Evolutionary conservation across 129 eudicot genomes (phyloP), one percentile per base, ranked within the genome.

Genomic region (Artemisia tridentata): DNA sequence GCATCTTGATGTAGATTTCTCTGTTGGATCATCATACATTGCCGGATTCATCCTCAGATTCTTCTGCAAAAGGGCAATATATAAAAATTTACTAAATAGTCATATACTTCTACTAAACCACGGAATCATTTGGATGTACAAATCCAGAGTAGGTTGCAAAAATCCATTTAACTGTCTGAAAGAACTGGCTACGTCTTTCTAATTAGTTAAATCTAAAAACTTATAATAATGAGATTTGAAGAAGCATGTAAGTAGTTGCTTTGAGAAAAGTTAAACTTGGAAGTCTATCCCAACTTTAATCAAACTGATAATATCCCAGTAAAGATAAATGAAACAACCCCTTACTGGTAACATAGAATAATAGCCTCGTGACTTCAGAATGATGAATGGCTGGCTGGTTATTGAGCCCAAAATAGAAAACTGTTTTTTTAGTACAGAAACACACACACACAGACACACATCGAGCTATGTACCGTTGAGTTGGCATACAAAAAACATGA

Each of bases 31-130:
- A 12, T 85, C 95, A 41, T 86, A 92, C 96, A 89, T 84, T 65
- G 78, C 11, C 7, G 96, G 98, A 68, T 86, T 88, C 95, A 89
- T 85, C 79, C 63, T 79, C 55, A 73, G 75, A 66, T 78, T 83
- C 71, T 78, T 81, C 95, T 89, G 77, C 67, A 55, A 55, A 78
- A 38, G 43, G 45, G 9, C 45, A 38, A 38, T n/a, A 13, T 63
- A 20, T 18, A n/a, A 45, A 45, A 18, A 31, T 27, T 38, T 73
- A 16, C 16, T 31, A 14, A 4, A 21, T 3, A 20, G 67, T 48
- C 20, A 49, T n/a, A 16, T 17, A 50, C 34, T 63, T 68, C 3
- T 31, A 48, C 20, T 21, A 46, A 66, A 21, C 57, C 58, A 20
- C 25, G 17, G 55, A 17, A 5, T 11, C 8, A 11, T 38, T 38